Evolutionary conservation across 768 basidiomycete species (phyloP), one percentile per base, ranked within the genome.

Genomic region (Tremella yokohamensis): DNA sequence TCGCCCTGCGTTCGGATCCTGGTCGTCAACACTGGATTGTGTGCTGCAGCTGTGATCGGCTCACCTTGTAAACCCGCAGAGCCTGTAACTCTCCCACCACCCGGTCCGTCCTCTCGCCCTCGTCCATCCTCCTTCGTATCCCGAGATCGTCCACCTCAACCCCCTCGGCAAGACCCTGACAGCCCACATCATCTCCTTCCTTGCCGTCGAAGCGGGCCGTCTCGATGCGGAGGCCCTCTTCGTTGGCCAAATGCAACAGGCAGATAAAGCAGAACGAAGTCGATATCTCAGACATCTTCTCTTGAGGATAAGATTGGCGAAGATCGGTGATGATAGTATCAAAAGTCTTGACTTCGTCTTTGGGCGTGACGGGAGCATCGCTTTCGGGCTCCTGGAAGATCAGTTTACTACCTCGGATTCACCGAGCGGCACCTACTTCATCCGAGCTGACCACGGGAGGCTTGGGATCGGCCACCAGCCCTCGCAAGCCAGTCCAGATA

Each of bases 231-330:
- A 98, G 81, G 1, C 94, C 96, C 69, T 90, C 88, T 78, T 98
- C 96, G 73, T 99, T 98, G 16, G 94, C 94, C 44, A 98, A 79
- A 79, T 98, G 96, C 16, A 99, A 79, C 22, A 98, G 80, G 71
- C 96, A 98, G 75, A 98, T 99, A 80, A 98, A 99, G 76, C 94
- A 98, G 84, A 94, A 98, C 63, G 90, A 94, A 15, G 96, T 98
- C 75, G 92, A 96, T 73, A 98, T 96, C 63, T 99, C 96, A 40
- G 87, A 87, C 87, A 98, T 88, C 80, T 94, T 97, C 42, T 97
- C 93, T 58, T 79, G 79, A 0, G 94, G 91, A 76, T 98, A 98
- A 6, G 87, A 84, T 52, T 79, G 81, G 64, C 88, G 85, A 34
- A 99, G 82, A 16, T 85, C 85, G 1, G 85, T 82, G 64, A 98